Evolutionary conservation across 2,329 filamentous ascomycete genomes (phyloP), one percentile per base, ranked within the genome.

Genomic region (Fusarium papillatum): DNA sequence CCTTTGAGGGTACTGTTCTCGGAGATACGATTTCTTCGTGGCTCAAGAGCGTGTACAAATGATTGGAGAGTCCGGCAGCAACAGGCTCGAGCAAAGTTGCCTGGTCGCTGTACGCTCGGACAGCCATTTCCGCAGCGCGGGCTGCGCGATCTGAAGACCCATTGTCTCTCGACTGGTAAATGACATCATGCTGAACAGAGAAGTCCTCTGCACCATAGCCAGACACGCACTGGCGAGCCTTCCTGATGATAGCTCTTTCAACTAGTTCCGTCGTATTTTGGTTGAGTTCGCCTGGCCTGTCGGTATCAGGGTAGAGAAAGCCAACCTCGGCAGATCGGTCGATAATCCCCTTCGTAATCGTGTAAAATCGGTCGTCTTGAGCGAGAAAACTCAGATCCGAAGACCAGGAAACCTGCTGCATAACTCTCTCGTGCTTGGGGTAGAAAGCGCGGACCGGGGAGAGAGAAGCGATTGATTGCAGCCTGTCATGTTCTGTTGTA

Each of bases 391-490:
- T 81, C 0, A 91, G 76, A 0, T 64, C 19, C 0, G 68, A 1
- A 0, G 77, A 65, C 90, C 89, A 92, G 0, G 16, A 1, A 4
- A 89, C 82, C 0, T 55, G 82, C 67, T 92, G 87, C 88, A 91
- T 91, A 0, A 82, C 80, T 19, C 76, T 69, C 13, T 69, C 14
- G 10, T 0, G 17, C 0, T 0, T 31, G 29, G 89, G 88, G 67
- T 90, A 91, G 68, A 84, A 91, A 0, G 16, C 61, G 88, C 0
- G 90, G 3, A 14, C 7, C 0, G 75, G 76, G 1, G 65, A 24
- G 7, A 78, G 48, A 1, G 4, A 3, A 6, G 73, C 61, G 7
- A 78, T 71, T 0, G 29, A 13, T 0, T 2, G 4, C 5, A 72
- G 8, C 2, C 7, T 68, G 0, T 39, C 10, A 5, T 55, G 46